phyloP scores from a whole-genome alignment of 495 filamentous ascomycete genomes.

The Symbiotaphrina buchneri region DNA sequence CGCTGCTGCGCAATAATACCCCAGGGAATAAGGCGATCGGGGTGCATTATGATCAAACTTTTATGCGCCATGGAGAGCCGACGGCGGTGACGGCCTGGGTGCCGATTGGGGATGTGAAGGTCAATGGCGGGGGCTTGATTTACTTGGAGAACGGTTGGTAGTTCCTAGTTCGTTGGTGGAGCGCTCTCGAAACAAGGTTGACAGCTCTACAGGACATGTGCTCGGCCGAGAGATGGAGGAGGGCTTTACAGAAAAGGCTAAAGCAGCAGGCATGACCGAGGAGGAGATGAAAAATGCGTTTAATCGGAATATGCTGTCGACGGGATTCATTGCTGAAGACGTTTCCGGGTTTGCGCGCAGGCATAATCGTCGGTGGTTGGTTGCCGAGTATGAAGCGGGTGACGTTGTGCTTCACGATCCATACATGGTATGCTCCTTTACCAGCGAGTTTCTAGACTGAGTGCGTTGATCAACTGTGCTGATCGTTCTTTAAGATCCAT shows the following conservation, averaged over 20 bases:
- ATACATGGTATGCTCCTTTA: too few species aligned
- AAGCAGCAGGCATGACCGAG: slow-evolving; percentile 6
- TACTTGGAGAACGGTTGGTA: slow-evolving; percentile 3
- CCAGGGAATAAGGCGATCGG: too few species aligned
- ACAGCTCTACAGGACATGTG: too few species aligned
- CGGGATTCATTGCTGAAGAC: slow-evolving; percentile 9
- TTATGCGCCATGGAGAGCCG: too few species aligned
- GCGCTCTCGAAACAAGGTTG: too few species aligned
- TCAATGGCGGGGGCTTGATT: not conserved
- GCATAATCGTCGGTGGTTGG: slow-evolving; percentile 9
- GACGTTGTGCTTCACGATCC: slow-evolving; percentile 11
- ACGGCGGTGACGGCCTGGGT: too few species aligned
- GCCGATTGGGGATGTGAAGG: not conserved
- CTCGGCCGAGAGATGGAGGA: slow-evolving; percentile 9
- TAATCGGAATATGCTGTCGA: slow-evolving; percentile 12
- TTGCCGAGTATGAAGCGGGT: slow-evolving; percentile 10
- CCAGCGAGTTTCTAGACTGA: too few species aligned
- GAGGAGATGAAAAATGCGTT: slow-evolving; percentile 11
- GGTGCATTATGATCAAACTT: too few species aligned
- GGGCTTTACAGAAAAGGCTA: slow-evolving; percentile 11
- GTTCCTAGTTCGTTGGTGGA: too few species aligned
- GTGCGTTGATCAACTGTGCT: too few species aligned
- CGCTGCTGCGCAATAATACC: too few species aligned
- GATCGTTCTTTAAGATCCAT: too few species aligned
- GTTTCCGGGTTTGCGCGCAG: slow-evolving; percentile 6